Base-by-base conservation (phyloP, 352 stramenopile species). In the Aphanomyces invadans region DNA sequence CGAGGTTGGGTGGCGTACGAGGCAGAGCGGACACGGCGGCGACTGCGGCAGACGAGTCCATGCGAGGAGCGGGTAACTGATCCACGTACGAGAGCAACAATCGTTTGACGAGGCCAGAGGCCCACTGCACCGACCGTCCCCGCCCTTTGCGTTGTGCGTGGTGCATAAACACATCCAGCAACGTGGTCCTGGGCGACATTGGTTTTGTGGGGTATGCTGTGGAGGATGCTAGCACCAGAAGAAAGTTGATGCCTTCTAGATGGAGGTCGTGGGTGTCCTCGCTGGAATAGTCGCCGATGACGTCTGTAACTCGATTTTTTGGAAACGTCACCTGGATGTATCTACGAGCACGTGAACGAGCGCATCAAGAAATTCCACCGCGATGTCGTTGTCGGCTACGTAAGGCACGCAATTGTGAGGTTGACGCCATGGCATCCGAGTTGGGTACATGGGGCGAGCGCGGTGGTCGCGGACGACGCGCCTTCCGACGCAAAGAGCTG, bases 181-280 rank as follows among this genome's bases (percentile, higher is more conserved):
- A 89, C 19, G 81, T 89, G 88, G 55, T 86, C 72, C 12, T 69
- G 59, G 0, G 71, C 70, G 49, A 75, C 68, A 31, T 80, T 79
- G 21, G 72, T 76, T 57, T 87, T 76, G 48, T 86, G 75, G 9
- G 76, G 79, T 2, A 92, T 9, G 74, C 79, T 21, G 87, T 78
- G 1, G 83, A 77, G 0, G 83, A 78, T 3, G 90, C 70, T 19
- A 93, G 73, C 39, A 89, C 79, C 15, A 93, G 73, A 26, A 93
- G 56, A 29, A 73, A 85, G 57, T 81, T 93, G 17, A 93, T 65
- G 2, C 87, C 73, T 75, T 91, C 84, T n/a, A 90, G 72, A 45
- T 90, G 80, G 32, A 93, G 46, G 26, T 88, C 82, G 59, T 90
- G 84, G 29, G 82, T 91, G 28, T 76, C 72, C 4, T 65, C 26